Percentiles rank a stretch among this genome's conserved stretches.
These are phyloP conservation scores for Colletotrichum chrysophilum DNA, from an alignment of 2,329 filamentous ascomycete species.

Conservation along the genomic window DNA sequence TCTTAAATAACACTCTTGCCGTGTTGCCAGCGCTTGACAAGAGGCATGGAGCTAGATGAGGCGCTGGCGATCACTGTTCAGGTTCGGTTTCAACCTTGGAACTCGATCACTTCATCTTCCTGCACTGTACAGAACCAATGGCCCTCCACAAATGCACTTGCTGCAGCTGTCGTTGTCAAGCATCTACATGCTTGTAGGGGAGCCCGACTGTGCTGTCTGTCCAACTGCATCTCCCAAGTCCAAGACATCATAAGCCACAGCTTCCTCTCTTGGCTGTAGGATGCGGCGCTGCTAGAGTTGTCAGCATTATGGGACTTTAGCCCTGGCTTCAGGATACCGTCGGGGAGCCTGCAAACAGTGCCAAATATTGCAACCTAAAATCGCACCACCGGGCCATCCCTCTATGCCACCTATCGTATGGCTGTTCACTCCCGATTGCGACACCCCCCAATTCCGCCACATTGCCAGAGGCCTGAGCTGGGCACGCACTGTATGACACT, in stretches of 20 bases:
- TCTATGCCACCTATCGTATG: not conserved
- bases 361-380: not conserved
- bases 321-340: not conserved
- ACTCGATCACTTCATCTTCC: not conserved
- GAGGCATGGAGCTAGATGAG: not conserved
- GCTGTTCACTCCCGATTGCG: not conserved
- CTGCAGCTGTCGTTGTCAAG: not conserved
- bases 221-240: not conserved
- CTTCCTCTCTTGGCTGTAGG: not conserved
- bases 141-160: not conserved
- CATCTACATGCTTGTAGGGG: not conserved
- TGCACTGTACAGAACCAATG: not conserved
- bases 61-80: not conserved
- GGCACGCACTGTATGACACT: not conserved
- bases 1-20: not conserved
- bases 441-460: not conserved
- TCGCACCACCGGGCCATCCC: not conserved
- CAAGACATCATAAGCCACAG: not conserved
- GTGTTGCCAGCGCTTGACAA: not conserved
- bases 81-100: not conserved
- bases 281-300: not conserved
- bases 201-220: not conserved
- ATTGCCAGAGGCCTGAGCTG: not conserved
- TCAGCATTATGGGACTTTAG: not conserved
- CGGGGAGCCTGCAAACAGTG: not conserved